Percentiles rank a stretch among this genome's conserved stretches.
Evolutionary conservation across 768 basidiomycete genomes (phyloP).

Genomic region (Sarcomyxa edulis): DNA sequence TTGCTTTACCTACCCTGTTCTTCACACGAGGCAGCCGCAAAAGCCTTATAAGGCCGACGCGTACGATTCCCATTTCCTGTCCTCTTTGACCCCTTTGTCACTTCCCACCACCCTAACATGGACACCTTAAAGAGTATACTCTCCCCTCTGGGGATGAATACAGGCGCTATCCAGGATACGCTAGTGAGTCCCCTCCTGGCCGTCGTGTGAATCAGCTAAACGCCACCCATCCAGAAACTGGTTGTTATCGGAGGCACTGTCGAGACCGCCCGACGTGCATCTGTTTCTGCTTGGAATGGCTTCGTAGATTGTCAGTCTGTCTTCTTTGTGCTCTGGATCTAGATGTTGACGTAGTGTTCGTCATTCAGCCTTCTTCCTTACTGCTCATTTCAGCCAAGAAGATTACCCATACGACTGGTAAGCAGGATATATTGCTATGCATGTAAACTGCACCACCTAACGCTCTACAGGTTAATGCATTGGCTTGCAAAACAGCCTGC

Average conservation of each 20-base stretch:
- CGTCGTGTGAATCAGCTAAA: conserved; percentile 7
- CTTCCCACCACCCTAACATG: conserved; percentile 37
- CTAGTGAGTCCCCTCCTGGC: conserved; percentile 39
- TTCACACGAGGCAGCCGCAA: conserved; percentile 36
- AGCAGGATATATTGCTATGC: conserved; percentile 13
- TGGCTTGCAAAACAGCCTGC: conserved; percentile 91
- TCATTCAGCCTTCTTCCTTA: conserved; percentile 73
- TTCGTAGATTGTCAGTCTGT: conserved; percentile 72
- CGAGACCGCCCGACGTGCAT: conserved; percentile 77
- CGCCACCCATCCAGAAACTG: conserved; percentile 53
- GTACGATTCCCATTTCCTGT: conserved; percentile 30
- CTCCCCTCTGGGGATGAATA: conserved; percentile 64
- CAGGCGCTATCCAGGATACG: conserved; percentile 73
- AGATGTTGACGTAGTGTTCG: conserved; percentile 3
- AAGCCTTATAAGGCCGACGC: conserved; percentile 38
- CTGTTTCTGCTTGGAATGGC: conserved; percentile 83
- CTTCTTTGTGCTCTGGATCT: neutral
- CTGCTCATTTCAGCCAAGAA: conserved; percentile 83
- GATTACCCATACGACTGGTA: conserved; percentile 88
- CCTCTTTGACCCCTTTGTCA: conserved; percentile 16
- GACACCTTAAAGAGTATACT: conserved; percentile 66
- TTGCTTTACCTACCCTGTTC: conserved; percentile 23
- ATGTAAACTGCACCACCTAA: too few species aligned
- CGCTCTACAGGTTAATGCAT: conserved; percentile 77
- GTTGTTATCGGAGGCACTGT: conserved; percentile 89